Conservation (phyloP, 495 filamentous ascomycete genomes). For the Tuber melanosporum region DNA sequence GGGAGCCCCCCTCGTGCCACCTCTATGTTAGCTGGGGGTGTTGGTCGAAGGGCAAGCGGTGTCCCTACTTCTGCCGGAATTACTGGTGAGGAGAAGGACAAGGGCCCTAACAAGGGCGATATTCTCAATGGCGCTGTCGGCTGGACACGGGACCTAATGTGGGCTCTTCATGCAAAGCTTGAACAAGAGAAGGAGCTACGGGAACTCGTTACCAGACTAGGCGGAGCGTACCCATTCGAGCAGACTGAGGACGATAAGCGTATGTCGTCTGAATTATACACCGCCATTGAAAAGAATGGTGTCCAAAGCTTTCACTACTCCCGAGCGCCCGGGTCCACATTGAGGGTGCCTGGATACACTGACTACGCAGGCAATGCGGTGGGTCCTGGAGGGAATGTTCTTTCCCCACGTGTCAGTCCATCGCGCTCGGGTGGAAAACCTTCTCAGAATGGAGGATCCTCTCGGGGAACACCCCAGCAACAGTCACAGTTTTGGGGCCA, state of each 20-base stretch:
- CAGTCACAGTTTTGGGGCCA: slow-evolving; percentile 68
- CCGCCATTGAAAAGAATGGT: slow-evolving; percentile 68
- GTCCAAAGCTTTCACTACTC: slow-evolving; percentile 67
- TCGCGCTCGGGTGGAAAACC: slow-evolving; percentile 31
- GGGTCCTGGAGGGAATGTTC: slow-evolving; percentile 37
- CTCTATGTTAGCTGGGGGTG: slow-evolving; percentile 74
- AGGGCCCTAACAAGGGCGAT: slow-evolving; percentile 97
- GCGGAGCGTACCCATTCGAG: slow-evolving; percentile 71
- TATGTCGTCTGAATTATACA: slow-evolving; percentile 85
- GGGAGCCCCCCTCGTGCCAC: slow-evolving; percentile 70
- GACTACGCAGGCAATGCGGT: slow-evolving; percentile 77
- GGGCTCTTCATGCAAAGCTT: slow-evolving; percentile 78
- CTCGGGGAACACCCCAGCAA: slow-evolving; percentile 39
- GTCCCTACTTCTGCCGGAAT: slow-evolving; percentile 71
- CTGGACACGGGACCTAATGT: slow-evolving; percentile 97
- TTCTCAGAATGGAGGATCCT: slow-evolving; percentile 36
- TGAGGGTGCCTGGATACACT: slow-evolving; percentile 88
- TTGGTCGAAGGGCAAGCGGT: slow-evolving; percentile 65
- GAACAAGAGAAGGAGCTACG: slow-evolving; percentile 80
- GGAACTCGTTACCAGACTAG: slow-evolving; percentile 62
- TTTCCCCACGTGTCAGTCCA: slow-evolving; percentile 38
- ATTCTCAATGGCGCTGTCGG: slow-evolving; percentile 94
- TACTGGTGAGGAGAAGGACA: slow-evolving; percentile 93
- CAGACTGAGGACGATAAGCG: slow-evolving; percentile 86
- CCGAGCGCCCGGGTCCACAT: slow-evolving; percentile 70